Conservation (phyloP, 139 green algal species). For the Raphidocelis subcapitata region DNA sequence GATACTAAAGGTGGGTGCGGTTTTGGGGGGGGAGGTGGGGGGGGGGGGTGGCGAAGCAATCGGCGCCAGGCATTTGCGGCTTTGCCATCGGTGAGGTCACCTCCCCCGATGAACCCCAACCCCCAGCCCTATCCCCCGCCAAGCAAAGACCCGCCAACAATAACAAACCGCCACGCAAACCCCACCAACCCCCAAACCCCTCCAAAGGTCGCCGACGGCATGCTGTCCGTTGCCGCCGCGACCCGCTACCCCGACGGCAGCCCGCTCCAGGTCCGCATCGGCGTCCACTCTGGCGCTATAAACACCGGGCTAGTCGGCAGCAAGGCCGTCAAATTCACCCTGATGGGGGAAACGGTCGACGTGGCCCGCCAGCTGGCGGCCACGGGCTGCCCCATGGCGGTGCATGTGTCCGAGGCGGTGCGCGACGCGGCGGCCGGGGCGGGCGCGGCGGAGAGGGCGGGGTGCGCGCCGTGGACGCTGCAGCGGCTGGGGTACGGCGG, state of each 20-base stretch:
- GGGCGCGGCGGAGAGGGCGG: not conserved
- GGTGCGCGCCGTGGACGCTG: not conserved
- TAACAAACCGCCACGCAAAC: no score
- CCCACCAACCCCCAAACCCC: no score
- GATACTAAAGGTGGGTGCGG: constrained; percentile 2
- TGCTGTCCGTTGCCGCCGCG: constrained; percentile 5
- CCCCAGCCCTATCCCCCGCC: no score
- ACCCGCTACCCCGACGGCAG: constrained; percentile 11
- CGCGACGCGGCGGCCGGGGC: not conserved
- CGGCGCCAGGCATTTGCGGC: no score
- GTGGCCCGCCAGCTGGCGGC: constrained; percentile 9
- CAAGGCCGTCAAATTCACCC: constrained; percentile 21
- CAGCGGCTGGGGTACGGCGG: not conserved
- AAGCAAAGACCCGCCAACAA: no score
- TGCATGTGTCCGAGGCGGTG: constrained; percentile 14
- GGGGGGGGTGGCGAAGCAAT: no score
- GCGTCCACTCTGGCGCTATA: constrained; percentile 18
- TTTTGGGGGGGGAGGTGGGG: no score
- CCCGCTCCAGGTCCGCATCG: constrained; percentile 5
- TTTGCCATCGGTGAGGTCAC: no score
- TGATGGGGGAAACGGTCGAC: constrained; percentile 30
- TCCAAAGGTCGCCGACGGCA: not conserved
- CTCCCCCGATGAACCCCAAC: no score
- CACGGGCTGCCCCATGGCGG: not conserved
- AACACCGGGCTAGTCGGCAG: constrained; percentile 28